phyloP scores from a whole-genome alignment of 2,329 filamentous ascomycete genomes.

The Aspergillus puulaauensis region DNA sequence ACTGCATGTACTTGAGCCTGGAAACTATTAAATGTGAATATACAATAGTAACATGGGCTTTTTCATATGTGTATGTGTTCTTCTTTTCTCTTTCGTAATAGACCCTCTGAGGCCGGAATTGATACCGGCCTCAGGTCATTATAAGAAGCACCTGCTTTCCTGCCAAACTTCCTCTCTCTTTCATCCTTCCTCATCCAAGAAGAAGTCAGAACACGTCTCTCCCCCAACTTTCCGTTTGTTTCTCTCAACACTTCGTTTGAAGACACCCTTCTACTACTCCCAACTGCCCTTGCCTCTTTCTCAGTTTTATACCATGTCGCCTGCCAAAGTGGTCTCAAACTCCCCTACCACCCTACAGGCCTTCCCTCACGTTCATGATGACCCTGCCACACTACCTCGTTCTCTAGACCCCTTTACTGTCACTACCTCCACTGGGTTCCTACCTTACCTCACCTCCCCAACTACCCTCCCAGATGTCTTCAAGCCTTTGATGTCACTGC shows the following conservation, averaged over 20 bases:
- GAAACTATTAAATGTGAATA: background rate
- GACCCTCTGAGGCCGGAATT: conserved; percentile 44
- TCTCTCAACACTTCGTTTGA: background rate
- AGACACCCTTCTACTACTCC: conserved; percentile 1
- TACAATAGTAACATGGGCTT: background rate
- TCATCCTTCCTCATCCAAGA: conserved; percentile 16
- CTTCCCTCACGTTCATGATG: conserved; percentile 47
- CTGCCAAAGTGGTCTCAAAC: conserved; percentile 30
- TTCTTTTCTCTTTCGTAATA: conserved; percentile 39
- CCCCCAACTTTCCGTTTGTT: conserved; percentile 10
- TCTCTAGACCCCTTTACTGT: conserved; percentile 49
- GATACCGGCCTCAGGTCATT: conserved; percentile 46
- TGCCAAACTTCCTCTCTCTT: conserved; percentile 24
- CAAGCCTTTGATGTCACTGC: conserved; percentile 67
- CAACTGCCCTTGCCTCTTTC: conserved; percentile 5
- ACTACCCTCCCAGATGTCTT: conserved; percentile 70
- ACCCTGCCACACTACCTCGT: conserved; percentile 40
- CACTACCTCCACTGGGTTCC: conserved; percentile 47
- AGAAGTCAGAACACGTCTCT: background rate
- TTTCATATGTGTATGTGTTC: conserved; percentile 22
- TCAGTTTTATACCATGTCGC: conserved; percentile 33
- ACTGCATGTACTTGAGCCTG: background rate
- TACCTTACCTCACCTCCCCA: conserved; percentile 42
- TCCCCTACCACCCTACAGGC: conserved; percentile 36
- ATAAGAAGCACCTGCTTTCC: conserved; percentile 41